Percentiles rank a stretch among this genome's conserved stretches.
Conservation (phyloP, 2,329 filamentous ascomycete species). For the Trichoderma sp. region DNA sequence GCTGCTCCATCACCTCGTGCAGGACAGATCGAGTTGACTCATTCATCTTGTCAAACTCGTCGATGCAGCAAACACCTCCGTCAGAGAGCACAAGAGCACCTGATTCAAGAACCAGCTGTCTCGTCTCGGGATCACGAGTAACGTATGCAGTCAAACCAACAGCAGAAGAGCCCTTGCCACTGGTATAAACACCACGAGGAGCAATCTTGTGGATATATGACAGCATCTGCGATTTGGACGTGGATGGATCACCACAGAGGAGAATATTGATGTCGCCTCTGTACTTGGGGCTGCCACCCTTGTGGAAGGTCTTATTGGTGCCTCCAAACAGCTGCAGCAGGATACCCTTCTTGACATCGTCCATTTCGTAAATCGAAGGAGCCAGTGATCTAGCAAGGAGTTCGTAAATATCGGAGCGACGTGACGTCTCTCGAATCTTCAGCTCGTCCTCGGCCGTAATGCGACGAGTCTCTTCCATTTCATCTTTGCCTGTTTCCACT, state of each 20-base stretch:
- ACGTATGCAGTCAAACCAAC: conserved; percentile 80
- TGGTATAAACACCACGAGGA: conserved; percentile 79
- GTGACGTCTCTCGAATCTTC: conserved; percentile 78
- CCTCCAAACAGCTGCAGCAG: conserved; percentile 94
- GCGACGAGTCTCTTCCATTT: conserved; percentile 78
- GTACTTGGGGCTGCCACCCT: conserved; percentile 92
- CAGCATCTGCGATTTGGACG: conserved; percentile 90
- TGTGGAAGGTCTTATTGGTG: conserved; percentile 96
- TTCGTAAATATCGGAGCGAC: conserved; percentile 85
- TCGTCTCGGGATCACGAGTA: conserved; percentile 74
- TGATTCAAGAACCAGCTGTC: conserved; percentile 76
- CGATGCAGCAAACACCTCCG: conserved; percentile 79
- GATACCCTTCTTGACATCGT: conserved; percentile 98
- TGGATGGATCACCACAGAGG: conserved; percentile 95
- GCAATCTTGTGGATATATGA: conserved; percentile 97
- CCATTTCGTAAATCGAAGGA: conserved; percentile 95
- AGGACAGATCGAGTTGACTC: conserved; percentile 75
- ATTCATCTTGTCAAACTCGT: conserved; percentile 86
- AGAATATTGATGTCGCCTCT: conserved; percentile 96
- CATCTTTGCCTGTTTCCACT: conserved; percentile 61
- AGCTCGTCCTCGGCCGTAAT: conserved; percentile 82
- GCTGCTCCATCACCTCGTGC: conserved; percentile 86
- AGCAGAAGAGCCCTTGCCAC: conserved; percentile 75
- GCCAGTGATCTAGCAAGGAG: conserved; percentile 86
- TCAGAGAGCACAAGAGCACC: conserved; percentile 76